Conservation (phyloP, 768 basidiomycete genomes). For the Candolleomyces eurysporus region DNA sequence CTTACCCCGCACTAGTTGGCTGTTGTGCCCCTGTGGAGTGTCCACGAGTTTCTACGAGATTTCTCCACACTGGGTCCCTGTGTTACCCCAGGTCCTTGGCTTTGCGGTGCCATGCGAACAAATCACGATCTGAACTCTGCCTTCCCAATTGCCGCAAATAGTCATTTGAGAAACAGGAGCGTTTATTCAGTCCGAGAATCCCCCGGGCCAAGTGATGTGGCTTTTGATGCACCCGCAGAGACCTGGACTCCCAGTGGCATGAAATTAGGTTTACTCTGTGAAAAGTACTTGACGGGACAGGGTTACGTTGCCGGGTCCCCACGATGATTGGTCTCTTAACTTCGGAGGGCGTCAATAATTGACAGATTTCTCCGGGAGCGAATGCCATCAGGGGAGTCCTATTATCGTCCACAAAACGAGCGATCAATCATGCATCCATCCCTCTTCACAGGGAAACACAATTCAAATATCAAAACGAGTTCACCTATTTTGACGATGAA, state of each 20-base stretch:
- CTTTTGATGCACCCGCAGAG: not conserved
- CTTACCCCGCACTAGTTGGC: not conserved
- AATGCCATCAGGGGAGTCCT: too few species aligned
- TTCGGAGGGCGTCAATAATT: too few species aligned
- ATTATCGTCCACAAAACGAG: too few species aligned
- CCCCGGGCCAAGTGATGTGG: not conserved
- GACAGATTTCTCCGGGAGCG: too few species aligned
- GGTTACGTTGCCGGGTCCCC: too few species aligned
- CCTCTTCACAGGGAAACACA: too few species aligned
- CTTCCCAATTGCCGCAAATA: not conserved
- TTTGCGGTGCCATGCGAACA: not conserved
- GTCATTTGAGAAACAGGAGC: not conserved
- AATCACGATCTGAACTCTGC: not conserved
- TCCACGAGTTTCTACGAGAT: constrained; percentile 27
- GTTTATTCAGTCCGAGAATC: not conserved
- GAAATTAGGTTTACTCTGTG: not conserved
- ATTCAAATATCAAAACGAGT: not conserved
- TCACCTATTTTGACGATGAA: not conserved
- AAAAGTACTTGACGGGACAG: too few species aligned
- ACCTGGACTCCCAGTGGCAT: not conserved
- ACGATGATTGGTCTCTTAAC: too few species aligned
- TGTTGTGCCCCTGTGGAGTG: not conserved
- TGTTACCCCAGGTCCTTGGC: not conserved
- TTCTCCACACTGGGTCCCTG: constrained; percentile 16
- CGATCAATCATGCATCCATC: too few species aligned